Evolutionary conservation across 2,329 filamentous ascomycete species (phyloP).

Genomic region (Nigrospora osmanthi): DNA sequence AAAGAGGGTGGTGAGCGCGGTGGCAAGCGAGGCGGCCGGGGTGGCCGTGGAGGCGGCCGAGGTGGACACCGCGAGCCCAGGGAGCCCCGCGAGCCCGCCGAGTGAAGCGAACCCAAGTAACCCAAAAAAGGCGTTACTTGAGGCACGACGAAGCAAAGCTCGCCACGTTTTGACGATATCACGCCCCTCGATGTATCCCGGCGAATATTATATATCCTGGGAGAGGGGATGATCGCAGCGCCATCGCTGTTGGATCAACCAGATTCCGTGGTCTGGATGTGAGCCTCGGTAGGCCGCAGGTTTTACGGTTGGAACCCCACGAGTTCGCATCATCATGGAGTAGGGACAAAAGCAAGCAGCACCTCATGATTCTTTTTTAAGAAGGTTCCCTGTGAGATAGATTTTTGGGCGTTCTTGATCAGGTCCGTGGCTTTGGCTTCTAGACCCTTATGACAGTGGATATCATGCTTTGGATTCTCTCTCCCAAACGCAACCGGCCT

Average conservation of each 20-base stretch:
- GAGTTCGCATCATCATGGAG: not conserved
- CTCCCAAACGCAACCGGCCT: no score
- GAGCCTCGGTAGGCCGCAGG: no score
- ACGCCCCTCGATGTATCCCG: not conserved
- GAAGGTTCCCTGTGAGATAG: slow-evolving; percentile 1
- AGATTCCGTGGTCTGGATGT: no score
- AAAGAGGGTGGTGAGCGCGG: slow-evolving; percentile 38
- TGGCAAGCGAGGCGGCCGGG: slow-evolving; percentile 25
- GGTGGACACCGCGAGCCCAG: slow-evolving; percentile 37
- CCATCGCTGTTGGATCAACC: no score
- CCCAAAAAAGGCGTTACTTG: not conserved
- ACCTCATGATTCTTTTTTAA: slow-evolving; percentile 1
- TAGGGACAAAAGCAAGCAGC: slow-evolving; percentile 3
- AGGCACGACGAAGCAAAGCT: not conserved
- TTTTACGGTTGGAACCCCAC: no score
- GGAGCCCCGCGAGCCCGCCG: slow-evolving; percentile 36
- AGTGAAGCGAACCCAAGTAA: slow-evolving; percentile 14
- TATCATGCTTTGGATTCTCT: no score
- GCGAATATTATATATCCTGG: not conserved
- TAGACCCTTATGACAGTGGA: not conserved
- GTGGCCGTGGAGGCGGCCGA: slow-evolving; percentile 36
- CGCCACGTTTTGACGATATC: not conserved
- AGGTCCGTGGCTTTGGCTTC: not conserved
- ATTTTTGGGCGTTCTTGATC: slow-evolving; percentile 1
- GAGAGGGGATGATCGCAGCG: not conserved